Percentiles rank a stretch among this genome's conserved stretches.
Evolutionary conservation across 495 filamentous ascomycete species (phyloP).

Genomic region (Lophiotrema nucula): DNA sequence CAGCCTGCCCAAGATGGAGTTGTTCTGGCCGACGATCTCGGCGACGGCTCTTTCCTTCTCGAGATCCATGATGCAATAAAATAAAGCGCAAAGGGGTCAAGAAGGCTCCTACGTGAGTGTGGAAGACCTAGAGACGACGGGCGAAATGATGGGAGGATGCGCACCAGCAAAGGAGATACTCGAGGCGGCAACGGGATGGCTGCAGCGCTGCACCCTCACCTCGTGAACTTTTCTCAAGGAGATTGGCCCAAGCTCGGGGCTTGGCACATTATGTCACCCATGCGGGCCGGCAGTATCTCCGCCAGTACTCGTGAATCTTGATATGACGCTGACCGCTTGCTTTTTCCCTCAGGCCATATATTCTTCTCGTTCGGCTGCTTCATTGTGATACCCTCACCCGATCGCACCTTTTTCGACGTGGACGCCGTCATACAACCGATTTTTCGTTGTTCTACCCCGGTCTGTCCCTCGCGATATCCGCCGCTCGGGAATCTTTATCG

Average conservation of each 20-base stretch:
- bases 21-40: constrained; percentile 61
- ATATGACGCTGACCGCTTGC: constrained; percentile 17
- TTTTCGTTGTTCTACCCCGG: constrained; percentile 7
- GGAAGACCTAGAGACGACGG: too few relatives aligned
- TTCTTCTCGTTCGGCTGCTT: background rate
- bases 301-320: constrained; percentile 1
- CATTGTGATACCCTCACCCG: constrained; percentile 18
- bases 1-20: constrained; percentile 65
- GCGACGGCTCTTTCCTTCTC: constrained; percentile 48
- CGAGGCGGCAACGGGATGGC: background rate
- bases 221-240: constrained; percentile 20
- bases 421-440: background rate
- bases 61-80: constrained; percentile 24
- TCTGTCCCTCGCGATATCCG: constrained; percentile 2
- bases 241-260: background rate
- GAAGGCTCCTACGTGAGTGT: background rate
- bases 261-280: constrained; percentile 10
- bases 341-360: constrained; percentile 15
- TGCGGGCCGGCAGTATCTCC: constrained; percentile 6
- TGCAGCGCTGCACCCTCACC: too few relatives aligned
- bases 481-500: constrained; percentile 8
- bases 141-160: background rate
- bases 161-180: background rate
- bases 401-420: background rate
- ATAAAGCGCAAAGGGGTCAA: background rate